Evolutionary conservation across 805 yeast species (phyloP), one percentile per base, ranked within the genome.

Genomic region (Ogataea sp.): DNA sequence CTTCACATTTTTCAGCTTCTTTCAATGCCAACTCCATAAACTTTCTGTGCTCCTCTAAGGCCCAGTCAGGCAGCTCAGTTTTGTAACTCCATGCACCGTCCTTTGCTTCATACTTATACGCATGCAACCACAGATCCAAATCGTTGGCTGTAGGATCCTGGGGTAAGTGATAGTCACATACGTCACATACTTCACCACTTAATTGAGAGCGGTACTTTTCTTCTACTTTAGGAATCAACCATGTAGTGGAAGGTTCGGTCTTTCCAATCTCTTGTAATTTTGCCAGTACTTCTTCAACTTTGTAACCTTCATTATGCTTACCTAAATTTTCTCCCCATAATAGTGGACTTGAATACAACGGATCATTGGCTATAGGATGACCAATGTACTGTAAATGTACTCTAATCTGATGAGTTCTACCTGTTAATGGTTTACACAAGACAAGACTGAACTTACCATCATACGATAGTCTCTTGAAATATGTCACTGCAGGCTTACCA

Each of bases 351-450:
- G 96, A 82, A 53, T 88, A 90, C 1, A 89, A 69, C 0, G 97
- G 97, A 58, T 90, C 98, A 55, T 90, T 89, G 3, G 84, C 87
- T 34, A 90, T 90, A 0, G 97, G 96, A 53, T 67, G 73, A 0
- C 97, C 97, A n/a, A 93, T 50, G 47, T 70, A 82, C 59, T 89
- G 96, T 41, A 93, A 62, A 63, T 93, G 98, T 1, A 93, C 95
- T 43, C 98, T 67, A 37, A 93, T 88, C 56, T 90, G 98, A 58
- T 90, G 98, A 0, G 97, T 87, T 53, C 98, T 70, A 0, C 98
- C 98, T 0, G 98, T 90, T 15, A 73, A 62, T 1, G 98, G 98
- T 47, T 67, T 72, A 59, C 97, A 90, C 43, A 77, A 68, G 3
- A 93, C 96, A 21, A 93, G 69, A 39, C 86, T 76, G 51, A 66